phyloP scores from a whole-genome alignment of 2,329 filamentous ascomycete genomes.

The Fusarium annulatum region DNA sequence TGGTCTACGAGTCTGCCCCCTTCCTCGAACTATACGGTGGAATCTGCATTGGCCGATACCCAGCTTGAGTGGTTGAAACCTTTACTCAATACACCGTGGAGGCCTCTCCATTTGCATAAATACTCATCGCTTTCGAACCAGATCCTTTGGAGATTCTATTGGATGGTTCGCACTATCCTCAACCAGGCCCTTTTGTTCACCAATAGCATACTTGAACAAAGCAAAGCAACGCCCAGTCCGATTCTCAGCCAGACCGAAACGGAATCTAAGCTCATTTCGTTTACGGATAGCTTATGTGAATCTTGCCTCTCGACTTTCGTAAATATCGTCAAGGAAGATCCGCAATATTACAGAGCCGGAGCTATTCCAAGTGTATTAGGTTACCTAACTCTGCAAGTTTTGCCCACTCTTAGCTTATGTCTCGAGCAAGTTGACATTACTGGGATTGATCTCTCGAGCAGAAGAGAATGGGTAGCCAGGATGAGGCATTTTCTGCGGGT shows the following conservation, averaged over 20 bases:
- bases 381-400: background rate
- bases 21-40: background rate
- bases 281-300: background rate
- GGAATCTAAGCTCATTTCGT: background rate
- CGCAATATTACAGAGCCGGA: background rate
- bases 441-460: background rate
- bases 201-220: background rate
- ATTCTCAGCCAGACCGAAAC: background rate
- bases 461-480: background rate
- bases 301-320: background rate
- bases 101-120: background rate
- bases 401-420: background rate
- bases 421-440: background rate
- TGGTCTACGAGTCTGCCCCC: background rate
- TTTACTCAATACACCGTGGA: background rate
- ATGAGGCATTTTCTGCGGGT: background rate
- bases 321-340: background rate
- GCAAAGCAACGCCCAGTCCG: accelerated
- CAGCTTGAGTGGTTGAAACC: background rate
- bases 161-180: background rate
- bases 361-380: background rate
- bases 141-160: background rate
- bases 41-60: background rate
- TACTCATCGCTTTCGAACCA: background rate
- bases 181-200: background rate